Conservation (phyloP, 257 asterid genomes). For the Gynochthodes officinalis region DNA sequence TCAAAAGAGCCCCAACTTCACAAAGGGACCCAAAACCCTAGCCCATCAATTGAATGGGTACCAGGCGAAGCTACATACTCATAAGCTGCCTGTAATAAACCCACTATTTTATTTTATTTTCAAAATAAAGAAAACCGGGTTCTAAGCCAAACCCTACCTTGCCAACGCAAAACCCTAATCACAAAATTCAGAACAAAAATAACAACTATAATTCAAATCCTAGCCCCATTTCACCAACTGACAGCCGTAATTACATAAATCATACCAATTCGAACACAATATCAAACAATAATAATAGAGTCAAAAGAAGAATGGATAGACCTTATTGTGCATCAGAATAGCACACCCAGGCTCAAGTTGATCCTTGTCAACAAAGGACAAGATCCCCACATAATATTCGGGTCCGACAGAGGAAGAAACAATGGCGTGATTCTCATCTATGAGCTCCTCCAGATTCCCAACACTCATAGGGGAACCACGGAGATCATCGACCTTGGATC, state of each 20-base stretch:
- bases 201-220: neutral
- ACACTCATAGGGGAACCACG: slow-evolving; percentile 93
- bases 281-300: neutral
- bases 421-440: slow-evolving; percentile 91
- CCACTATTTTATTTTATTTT: no score
- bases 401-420: slow-evolving; percentile 89
- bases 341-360: slow-evolving; percentile 96
- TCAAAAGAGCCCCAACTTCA: neutral
- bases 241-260: neutral
- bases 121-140: neutral
- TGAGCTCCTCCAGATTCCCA: slow-evolving; percentile 81
- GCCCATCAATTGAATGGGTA: neutral
- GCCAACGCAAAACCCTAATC: neutral
- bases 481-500: slow-evolving; percentile 80
- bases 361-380: slow-evolving; percentile 86
- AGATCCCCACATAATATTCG: slow-evolving; percentile 83
- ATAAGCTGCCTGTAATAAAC: neutral
- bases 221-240: neutral
- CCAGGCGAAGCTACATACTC: neutral
- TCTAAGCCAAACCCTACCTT: neutral
- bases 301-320: slow-evolving; percentile 11
- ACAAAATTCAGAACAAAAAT: neutral
- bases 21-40: slow-evolving; percentile 2
- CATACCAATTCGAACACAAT: slow-evolving; percentile 8
- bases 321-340: slow-evolving; percentile 95